These are phyloP conservation scores for Didymella arachidicola DNA, from an alignment of 2,329 filamentous ascomycete species.

Conservation along the genomic window DNA sequence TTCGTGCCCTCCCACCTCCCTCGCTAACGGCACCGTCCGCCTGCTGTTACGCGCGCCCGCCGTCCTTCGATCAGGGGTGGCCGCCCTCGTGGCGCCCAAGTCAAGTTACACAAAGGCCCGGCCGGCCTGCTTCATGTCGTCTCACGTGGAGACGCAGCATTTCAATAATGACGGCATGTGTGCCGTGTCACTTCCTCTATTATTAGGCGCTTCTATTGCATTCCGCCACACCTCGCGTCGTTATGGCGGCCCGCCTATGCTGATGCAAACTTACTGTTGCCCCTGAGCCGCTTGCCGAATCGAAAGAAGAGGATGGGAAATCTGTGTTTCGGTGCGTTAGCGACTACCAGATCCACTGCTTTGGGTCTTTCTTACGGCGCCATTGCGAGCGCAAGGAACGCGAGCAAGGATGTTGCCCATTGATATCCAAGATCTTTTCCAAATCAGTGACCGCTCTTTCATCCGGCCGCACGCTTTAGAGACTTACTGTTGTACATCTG, in stretches of 20 bases:
- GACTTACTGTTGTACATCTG: conserved; percentile 61
- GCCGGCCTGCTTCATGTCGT: conserved; percentile 45
- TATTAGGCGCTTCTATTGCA: conserved; percentile 36
- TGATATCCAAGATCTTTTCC: conserved; percentile 57
- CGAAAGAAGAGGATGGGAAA: conserved; percentile 59
- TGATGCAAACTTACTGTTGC: conserved; percentile 57
- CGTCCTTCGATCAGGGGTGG: conserved; percentile 42
- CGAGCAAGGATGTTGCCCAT: conserved; percentile 58
- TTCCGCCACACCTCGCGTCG: conserved; percentile 22
- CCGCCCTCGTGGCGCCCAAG: conserved; percentile 48
- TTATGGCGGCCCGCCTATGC: conserved; percentile 33
- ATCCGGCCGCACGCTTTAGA: conserved; percentile 31
- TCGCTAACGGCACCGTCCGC: conserved; percentile 37
- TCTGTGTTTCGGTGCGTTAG: conserved; percentile 47
- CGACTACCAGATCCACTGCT: conserved; percentile 35
- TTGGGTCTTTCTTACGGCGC: conserved; percentile 52
- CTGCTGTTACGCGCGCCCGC: conserved; percentile 33
- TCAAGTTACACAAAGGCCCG: conserved; percentile 39
- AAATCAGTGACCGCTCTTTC: conserved; percentile 57
- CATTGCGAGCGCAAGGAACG: conserved; percentile 59
- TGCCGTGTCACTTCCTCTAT: conserved; percentile 48
- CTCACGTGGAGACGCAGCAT: conserved; percentile 46
- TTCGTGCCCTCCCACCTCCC: conserved; percentile 31
- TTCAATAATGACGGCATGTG: conserved; percentile 46
- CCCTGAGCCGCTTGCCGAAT: conserved; percentile 59